phyloP scores from a whole-genome alignment of 2,329 filamentous ascomycete genomes.

The Talaromyces sp. region DNA sequence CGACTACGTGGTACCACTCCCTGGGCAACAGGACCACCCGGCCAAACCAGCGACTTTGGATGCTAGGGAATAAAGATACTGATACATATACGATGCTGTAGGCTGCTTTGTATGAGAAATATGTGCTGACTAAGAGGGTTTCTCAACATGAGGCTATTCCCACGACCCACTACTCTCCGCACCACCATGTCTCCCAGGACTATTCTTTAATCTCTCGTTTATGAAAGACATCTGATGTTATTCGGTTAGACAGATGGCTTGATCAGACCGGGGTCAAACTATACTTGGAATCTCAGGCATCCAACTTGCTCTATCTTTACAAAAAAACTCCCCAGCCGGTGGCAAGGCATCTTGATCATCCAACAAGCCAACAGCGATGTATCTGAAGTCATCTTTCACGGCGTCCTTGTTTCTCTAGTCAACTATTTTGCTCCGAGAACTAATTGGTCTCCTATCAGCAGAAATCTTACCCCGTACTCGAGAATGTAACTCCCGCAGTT shows the following conservation, averaged over 20 bases:
- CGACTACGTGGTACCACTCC: background rate
- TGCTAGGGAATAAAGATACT: background rate
- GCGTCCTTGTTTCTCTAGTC: conserved; percentile 17
- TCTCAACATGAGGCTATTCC: background rate
- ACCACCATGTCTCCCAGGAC: background rate
- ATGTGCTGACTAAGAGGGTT: background rate
- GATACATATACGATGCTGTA: background rate
- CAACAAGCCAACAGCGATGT: conserved; percentile 46
- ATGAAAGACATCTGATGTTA: conserved; percentile 4
- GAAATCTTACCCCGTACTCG: conserved; percentile 45
- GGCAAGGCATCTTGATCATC: conserved; percentile 46
- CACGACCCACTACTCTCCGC: background rate
- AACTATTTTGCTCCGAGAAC: background rate
- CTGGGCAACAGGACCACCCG: background rate
- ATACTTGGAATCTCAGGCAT: conserved; percentile 46
- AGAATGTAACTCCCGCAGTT: conserved; percentile 48
- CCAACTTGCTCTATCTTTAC: conserved; percentile 43
- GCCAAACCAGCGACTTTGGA: background rate
- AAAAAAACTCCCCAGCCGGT: conserved; percentile 54
- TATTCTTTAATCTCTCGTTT: conserved; percentile 1
- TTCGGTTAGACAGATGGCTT: background rate
- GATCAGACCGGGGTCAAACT: conserved; percentile 13
- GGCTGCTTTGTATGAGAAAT: background rate
- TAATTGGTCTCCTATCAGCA: too few species aligned
- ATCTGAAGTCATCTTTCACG: conserved; percentile 30